Percentiles rank a stretch among this genome's conserved stretches.
phyloP scores from a whole-genome alignment of 306 rosid genomes.

The Urtica urens region DNA sequence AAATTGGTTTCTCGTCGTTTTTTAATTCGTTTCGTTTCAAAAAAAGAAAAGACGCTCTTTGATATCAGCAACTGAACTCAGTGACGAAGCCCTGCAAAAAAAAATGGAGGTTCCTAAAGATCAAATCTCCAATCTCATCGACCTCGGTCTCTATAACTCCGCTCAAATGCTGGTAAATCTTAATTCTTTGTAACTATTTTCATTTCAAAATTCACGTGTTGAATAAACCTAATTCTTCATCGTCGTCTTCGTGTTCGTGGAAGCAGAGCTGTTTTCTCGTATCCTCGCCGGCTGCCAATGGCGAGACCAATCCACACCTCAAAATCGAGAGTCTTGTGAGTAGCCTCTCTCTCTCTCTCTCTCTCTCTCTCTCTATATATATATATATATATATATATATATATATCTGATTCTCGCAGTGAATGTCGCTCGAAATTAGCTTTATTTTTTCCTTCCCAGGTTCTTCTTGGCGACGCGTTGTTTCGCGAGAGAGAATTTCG shows the following conservation, averaged over 20 bases:
- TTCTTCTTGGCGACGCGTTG: constrained; percentile 70
- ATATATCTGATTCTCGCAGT: no score
- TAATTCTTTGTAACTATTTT: neutral
- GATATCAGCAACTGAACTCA: no score
- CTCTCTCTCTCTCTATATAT: neutral
- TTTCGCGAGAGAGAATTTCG: constrained; percentile 76
- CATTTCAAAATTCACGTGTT: constrained; percentile 6
- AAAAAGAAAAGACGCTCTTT: no score
- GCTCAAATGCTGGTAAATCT: constrained; percentile 84
- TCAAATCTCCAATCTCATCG: constrained; percentile 75
- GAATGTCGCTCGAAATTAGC: neutral
- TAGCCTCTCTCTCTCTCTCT: neutral
- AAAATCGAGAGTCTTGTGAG: constrained; percentile 83
- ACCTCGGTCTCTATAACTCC: constrained; percentile 79
- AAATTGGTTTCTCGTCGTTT: no score
- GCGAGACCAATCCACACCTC: constrained; percentile 64
- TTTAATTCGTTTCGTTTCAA: no score
- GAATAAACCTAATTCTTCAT: neutral
- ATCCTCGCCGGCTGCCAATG: constrained; percentile 80
- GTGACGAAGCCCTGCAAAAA: constrained; percentile 3
- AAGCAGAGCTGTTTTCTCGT: constrained; percentile 81
- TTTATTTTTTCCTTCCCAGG: constrained; percentile 32
- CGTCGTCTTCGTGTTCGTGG: neutral
- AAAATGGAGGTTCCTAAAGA: constrained; percentile 92
- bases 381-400: neutral